These are phyloP conservation scores for Paraleonurus japonicus DNA, from an alignment of 257 asterid genomes.

Conservation along the genomic window DNA sequence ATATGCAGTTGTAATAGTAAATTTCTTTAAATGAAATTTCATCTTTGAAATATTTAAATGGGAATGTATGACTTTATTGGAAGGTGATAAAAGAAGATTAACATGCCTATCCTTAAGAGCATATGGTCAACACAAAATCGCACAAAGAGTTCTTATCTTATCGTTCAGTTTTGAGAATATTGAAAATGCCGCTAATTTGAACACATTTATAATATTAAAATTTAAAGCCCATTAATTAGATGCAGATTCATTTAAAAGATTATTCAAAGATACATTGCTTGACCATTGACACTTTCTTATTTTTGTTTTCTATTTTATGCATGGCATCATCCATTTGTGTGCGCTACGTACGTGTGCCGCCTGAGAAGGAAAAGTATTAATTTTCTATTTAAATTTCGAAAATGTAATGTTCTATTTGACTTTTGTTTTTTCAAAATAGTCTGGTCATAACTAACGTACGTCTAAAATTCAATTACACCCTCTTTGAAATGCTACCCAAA, in stretches of 20 bases:
- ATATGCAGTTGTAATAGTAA: not conserved
- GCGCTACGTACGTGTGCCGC: not conserved
- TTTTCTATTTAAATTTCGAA: not conserved
- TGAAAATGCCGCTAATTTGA: conserved; percentile 15
- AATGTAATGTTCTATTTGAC: not conserved
- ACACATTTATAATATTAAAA: not conserved
- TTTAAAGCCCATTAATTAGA: not conserved
- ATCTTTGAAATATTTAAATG: not conserved
- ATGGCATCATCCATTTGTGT: not conserved
- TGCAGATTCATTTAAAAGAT: not conserved
- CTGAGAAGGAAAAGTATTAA: not conserved
- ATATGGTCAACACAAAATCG: not conserved
- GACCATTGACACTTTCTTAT: not conserved
- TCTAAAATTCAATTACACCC: not conserved
- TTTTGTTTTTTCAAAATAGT: not conserved
- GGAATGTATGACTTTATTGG: conserved; percentile 12
- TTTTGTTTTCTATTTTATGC: not conserved
- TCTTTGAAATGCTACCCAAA: not conserved
- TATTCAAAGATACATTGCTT: conserved; percentile 14
- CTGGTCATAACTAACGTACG: not conserved
- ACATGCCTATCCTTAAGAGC: conserved; percentile 18
- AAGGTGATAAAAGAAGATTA: not conserved
- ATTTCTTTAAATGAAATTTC: not conserved
- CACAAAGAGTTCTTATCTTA: not conserved
- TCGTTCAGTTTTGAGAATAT: not conserved